Conservation (phyloP, 2,329 filamentous ascomycete species). For the Ophiosphaerella korrae region DNA sequence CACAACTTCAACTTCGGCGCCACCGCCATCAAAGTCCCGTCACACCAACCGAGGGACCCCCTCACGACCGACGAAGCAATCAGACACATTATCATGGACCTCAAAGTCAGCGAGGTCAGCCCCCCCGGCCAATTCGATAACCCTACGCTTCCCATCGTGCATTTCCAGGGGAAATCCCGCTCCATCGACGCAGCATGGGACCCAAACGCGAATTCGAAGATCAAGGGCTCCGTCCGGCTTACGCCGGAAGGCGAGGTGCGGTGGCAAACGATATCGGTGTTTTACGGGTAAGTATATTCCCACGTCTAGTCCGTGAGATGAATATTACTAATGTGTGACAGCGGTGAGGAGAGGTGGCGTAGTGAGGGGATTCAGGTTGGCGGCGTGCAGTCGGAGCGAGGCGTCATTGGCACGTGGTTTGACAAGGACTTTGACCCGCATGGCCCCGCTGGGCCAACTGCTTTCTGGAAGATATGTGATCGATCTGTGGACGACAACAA, state of each 20-base stretch:
- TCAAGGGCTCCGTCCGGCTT: constrained; percentile 68
- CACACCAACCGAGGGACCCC: constrained; percentile 52
- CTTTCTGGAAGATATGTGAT: constrained; percentile 76
- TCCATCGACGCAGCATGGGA: constrained; percentile 69
- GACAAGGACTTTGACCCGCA: constrained; percentile 71
- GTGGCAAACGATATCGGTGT: constrained; percentile 74
- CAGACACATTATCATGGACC: constrained; percentile 71
- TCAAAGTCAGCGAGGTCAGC: constrained; percentile 65
- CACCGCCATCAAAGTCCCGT: constrained; percentile 44
- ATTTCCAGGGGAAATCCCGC: constrained; percentile 67
- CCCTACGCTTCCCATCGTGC: constrained; percentile 66
- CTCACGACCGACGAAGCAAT: constrained; percentile 70
- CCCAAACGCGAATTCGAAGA: constrained; percentile 69
- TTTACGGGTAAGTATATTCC: constrained; percentile 51
- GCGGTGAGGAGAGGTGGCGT: constrained; percentile 73
- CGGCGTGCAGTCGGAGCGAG: constrained; percentile 66
- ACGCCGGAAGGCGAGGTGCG: constrained; percentile 73
- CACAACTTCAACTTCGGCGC: constrained; percentile 72
- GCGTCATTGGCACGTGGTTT: constrained; percentile 78
- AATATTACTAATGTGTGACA: constrained; percentile 39
- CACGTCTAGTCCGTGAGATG: background rate
- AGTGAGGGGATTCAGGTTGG: constrained; percentile 78
- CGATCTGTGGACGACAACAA: constrained; percentile 6
- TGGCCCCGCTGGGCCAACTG: constrained; percentile 75
- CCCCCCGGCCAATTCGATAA: constrained; percentile 63